phyloP scores from a whole-genome alignment of 2,329 filamentous ascomycete genomes.

The Talaromyces funiculosus region DNA sequence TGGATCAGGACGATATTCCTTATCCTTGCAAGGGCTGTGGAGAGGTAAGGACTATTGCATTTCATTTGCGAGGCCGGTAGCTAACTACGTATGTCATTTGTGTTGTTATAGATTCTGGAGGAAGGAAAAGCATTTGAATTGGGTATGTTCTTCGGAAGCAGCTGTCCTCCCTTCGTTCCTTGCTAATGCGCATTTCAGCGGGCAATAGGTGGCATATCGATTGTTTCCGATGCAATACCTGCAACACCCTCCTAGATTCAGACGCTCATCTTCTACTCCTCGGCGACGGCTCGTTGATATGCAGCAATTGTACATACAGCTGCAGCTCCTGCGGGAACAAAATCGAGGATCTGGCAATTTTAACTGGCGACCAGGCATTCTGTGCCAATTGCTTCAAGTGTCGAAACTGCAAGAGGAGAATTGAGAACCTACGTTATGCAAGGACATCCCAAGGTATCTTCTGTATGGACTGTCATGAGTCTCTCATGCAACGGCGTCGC shows the following conservation, averaged over 20 bases:
- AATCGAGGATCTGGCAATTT: constrained; percentile 94
- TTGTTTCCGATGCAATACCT: constrained; percentile 97
- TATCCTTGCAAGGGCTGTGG: constrained; percentile 91
- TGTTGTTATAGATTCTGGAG: constrained; percentile 70
- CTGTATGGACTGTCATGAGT: constrained; percentile 98
- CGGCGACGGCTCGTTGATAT: constrained; percentile 95
- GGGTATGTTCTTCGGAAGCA: constrained; percentile 54
- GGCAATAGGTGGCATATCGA: constrained; percentile 98
- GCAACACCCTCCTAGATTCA: constrained; percentile 90
- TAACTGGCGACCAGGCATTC: constrained; percentile 96
- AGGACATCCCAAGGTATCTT: constrained; percentile 97
- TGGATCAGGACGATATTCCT: constrained; percentile 71
- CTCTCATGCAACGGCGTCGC: constrained; percentile 82
- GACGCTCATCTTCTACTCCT: constrained; percentile 95
- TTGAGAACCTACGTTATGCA: constrained; percentile 95
- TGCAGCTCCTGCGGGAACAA: constrained; percentile 96
- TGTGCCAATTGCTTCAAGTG: constrained; percentile 96
- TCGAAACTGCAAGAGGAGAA: constrained; percentile 97
- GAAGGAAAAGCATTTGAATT: constrained; percentile 98
- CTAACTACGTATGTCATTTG: constrained; percentile 11
- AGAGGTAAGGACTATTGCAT: constrained; percentile 54
- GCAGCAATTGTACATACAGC: constrained; percentile 99
- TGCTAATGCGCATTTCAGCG: constrained; percentile 52
- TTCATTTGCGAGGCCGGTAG: background rate
- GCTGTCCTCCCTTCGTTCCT: background rate